Base-by-base conservation (phyloP, 305 asterid genomes). In the Fraxinus baroniana region DNA sequence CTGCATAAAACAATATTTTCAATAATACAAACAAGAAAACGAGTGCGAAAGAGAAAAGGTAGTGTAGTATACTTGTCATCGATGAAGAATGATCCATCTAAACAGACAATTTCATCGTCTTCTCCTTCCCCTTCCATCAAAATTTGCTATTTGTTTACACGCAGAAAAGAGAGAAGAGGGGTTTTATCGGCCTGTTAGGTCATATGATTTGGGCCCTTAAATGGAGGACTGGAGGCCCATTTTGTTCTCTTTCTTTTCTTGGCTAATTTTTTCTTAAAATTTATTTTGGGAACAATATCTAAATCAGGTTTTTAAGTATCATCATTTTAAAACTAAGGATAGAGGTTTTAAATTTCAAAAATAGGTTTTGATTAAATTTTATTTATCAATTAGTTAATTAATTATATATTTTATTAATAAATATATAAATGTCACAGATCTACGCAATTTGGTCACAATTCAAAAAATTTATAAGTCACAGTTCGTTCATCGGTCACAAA, bases 31-130 rank as follows among this genome's bases (percentile, higher is more conserved):
- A 73, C 74, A 79, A 13, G 55, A 74, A 82, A n/a, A n/a, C 4
- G 41, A 24, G 26, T n/a, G 44, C 3, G 15, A 39, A 60, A 84
- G 22, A 18, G 41, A 70, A 30, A 78, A 30, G 68, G 17, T 17
- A 3, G 5, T 60, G 57, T 10, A 7, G 5, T 60, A 71, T 86
- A 94, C 98, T 92, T 82, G 86, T 92, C 94, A 81, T 93, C 91
- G 85, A 95, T 84, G 89, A 95, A 95, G 91, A 95, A 95, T 77
- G 98, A 94, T 85, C 76, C 88, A 68, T 92, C 98, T 80, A 95
- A 90, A 87, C 96, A 89, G 62, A 95, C 92, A 10, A 90, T 83
- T 26, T 93, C 95, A n/a, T 93, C 92, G 1, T 94, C 97, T 55
- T 84, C 92, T 17, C 30, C 87, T 37, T 68, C 86, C 76, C 78